phyloP scores from a whole-genome alignment of 495 filamentous ascomycete species.

The Bryoglossum gracile region DNA sequence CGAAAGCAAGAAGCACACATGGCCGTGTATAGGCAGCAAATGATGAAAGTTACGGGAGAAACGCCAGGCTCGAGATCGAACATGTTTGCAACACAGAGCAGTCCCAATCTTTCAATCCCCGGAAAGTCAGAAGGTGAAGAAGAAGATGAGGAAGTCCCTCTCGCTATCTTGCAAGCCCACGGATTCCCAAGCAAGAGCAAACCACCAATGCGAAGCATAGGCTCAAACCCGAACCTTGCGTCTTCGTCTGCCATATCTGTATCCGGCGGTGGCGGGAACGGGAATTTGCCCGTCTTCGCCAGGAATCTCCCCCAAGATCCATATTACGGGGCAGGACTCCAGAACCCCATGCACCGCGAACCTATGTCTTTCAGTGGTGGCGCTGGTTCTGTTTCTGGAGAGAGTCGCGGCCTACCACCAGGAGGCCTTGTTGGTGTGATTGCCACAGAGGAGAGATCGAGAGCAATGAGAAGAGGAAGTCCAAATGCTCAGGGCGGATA shows the following conservation, averaged over 20 bases:
- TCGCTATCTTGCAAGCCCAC: constrained; percentile 84
- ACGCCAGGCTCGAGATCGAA: constrained; percentile 12
- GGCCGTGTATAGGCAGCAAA: constrained; percentile 84
- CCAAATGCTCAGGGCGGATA: constrained; percentile 54
- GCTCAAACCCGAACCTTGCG: constrained; percentile 57
- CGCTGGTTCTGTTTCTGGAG: constrained; percentile 35
- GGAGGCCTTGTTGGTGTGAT: constrained; percentile 91
- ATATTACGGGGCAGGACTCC: constrained; percentile 75
- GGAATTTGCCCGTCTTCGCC: constrained; percentile 74
- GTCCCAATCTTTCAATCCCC: constrained; percentile 40
- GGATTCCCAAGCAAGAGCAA: constrained; percentile 83
- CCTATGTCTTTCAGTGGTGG: constrained; percentile 64
- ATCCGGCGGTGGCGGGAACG: constrained; percentile 35
- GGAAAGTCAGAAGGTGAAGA: constrained; percentile 40
- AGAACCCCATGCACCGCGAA: constrained; percentile 68
- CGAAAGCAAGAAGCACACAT: constrained; percentile 88
- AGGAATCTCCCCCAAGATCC: constrained; percentile 81
- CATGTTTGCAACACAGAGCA: constrained; percentile 45
- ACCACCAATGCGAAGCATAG: constrained; percentile 64
- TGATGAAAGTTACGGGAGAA: constrained; percentile 94
- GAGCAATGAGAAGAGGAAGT: constrained; percentile 71
- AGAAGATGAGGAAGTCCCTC: constrained; percentile 80
- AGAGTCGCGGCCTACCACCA: constrained; percentile 33
- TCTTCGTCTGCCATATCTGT: constrained; percentile 28
- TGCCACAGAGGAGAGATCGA: constrained; percentile 70